These are phyloP conservation scores for Zangia roseola DNA, from an alignment of 768 basidiomycete genomes.

Conservation along the genomic window DNA sequence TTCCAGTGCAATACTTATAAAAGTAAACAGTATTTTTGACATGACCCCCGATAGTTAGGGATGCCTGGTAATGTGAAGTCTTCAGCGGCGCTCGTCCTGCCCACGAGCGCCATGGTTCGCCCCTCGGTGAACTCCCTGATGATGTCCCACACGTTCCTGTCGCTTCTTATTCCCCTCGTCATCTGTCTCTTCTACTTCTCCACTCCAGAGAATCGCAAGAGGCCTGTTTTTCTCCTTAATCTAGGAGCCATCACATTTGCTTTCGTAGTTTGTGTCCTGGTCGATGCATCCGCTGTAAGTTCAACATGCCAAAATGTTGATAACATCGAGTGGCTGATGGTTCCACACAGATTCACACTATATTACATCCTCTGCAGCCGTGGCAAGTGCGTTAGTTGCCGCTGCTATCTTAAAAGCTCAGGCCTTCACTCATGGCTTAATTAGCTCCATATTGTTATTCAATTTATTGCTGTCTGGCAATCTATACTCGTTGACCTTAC, in stretches of 20 bases:
- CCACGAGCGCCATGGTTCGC: background rate
- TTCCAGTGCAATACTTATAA: too few species aligned
- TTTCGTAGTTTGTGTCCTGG: constrained; percentile 12
- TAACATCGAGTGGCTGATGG: background rate
- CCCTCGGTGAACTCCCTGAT: constrained; percentile 20
- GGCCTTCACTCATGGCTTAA: background rate
- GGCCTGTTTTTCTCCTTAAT: constrained; percentile 23
- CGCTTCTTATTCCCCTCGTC: constrained; percentile 18
- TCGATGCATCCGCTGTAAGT: constrained; percentile 12
- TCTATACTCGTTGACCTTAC: constrained; percentile 23
- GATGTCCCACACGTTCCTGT: constrained; percentile 21
- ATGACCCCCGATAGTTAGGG: background rate
- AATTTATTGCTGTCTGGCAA: constrained; percentile 21
- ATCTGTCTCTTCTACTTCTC: constrained; percentile 21
- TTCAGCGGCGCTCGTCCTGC: background rate
- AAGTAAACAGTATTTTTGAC: background rate
- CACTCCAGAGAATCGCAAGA: constrained; percentile 9
- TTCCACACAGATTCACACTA: constrained; percentile 18
- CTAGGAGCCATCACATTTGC: constrained; percentile 10
- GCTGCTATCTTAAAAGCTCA: background rate
- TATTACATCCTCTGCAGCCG: constrained; percentile 21
- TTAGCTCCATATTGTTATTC: constrained; percentile 18
- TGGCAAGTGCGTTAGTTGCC: background rate
- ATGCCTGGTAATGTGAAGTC: background rate
- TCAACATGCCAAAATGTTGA: background rate